phyloP scores from a whole-genome alignment of 2,329 filamentous ascomycete genomes.

The Bertia moriformis region DNA sequence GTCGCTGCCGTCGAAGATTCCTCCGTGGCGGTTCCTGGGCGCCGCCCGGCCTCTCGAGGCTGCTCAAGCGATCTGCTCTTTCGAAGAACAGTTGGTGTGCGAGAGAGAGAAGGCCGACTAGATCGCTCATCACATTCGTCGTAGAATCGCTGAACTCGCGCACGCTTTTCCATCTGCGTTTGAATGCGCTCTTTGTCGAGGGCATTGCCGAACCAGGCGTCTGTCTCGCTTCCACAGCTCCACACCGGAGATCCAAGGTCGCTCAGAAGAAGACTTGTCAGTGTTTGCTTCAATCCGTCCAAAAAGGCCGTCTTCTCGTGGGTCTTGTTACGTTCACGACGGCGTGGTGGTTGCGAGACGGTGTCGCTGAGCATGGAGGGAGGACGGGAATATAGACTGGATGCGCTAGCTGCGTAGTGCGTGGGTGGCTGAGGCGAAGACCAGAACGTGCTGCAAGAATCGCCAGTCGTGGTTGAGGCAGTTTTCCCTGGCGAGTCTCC shows the following conservation, averaged over 20 bases:
- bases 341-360: conserved; percentile 20
- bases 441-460: conserved; percentile 43
- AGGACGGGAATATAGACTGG: conserved; percentile 22
- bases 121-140: neutral
- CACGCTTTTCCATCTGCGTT: neutral
- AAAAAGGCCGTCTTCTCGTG: conserved; percentile 24
- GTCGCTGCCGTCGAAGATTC: neutral
- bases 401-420: conserved; percentile 36
- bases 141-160: conserved; percentile 5
- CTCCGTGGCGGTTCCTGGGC: neutral
- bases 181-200: conserved; percentile 13
- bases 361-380: neutral
- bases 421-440: conserved; percentile 34
- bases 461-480: conserved; percentile 32
- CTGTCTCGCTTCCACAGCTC: conserved; percentile 47
- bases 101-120: no score
- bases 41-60: neutral
- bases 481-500: conserved; percentile 24
- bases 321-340: conserved; percentile 13
- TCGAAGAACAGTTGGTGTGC: neutral
- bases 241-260: conserved; percentile 45
- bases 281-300: conserved; percentile 32
- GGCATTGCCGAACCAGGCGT: conserved; percentile 34
- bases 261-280: conserved; percentile 44
- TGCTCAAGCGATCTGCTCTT: neutral